Conservation (phyloP, 192 early-diverging fungal species). For the Pecoramyces ruminantium region DNA sequence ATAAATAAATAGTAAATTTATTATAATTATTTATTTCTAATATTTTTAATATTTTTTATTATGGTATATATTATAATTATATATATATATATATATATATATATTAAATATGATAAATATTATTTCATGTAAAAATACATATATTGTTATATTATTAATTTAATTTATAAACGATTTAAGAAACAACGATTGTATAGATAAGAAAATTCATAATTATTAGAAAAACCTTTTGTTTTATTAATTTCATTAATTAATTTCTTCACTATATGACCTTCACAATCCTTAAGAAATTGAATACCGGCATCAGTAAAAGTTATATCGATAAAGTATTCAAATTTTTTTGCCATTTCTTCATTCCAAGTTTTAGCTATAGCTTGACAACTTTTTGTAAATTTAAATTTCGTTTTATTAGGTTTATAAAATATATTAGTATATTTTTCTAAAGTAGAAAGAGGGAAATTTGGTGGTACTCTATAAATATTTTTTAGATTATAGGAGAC, state of each 20-base stretch:
- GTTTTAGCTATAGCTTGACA: background rate
- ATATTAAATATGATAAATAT: too few relatives aligned
- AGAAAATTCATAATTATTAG: background rate
- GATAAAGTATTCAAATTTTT: background rate
- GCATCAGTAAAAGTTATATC: background rate
- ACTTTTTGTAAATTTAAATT: background rate
- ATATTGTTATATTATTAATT: too few relatives aligned
- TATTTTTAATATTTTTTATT: too few relatives aligned
- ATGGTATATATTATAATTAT: too few relatives aligned
- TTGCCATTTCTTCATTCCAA: background rate
- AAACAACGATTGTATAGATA: background rate
- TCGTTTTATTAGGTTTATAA: background rate
- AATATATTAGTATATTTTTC: background rate
- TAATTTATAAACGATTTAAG: background rate
- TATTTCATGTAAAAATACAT: too few relatives aligned
- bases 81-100: too few relatives aligned
- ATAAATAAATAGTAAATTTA: too few relatives aligned
- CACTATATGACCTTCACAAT: background rate
- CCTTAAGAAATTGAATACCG: background rate
- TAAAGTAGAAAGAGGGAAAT: background rate
- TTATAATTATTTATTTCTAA: too few relatives aligned
- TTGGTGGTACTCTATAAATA: background rate
- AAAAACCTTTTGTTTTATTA: background rate
- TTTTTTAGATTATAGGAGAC: background rate
- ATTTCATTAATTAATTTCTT: background rate